Conservation (phyloP, 1,284 basidiomycete species). For the Moniliophthora roreri region DNA sequence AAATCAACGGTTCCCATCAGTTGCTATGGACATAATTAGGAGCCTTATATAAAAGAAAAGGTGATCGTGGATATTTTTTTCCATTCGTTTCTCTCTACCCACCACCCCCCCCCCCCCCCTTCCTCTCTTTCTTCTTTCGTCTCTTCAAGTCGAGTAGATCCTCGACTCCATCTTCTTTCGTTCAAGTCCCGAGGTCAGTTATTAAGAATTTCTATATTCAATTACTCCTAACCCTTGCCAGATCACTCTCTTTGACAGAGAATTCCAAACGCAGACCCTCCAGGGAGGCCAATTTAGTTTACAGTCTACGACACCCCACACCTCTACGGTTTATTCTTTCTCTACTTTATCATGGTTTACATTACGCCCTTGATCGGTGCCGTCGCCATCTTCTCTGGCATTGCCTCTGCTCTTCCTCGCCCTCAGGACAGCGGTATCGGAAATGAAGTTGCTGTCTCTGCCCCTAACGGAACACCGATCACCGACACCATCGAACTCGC, state of each 20-base stretch:
- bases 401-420: constrained; percentile 48
- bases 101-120: constrained; percentile 19
- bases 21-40: too few species aligned
- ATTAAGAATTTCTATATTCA: constrained; percentile 14
- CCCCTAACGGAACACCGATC: constrained; percentile 16
- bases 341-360: constrained; percentile 52
- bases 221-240: constrained; percentile 19
- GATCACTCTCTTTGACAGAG: constrained; percentile 78
- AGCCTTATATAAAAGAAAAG: too few species aligned
- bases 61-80: background rate
- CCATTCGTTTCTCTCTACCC: constrained; percentile 9
- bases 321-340: constrained; percentile 45
- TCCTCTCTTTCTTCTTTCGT: constrained; percentile 37
- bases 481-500: constrained; percentile 19
- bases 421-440: constrained; percentile 43
- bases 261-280: constrained; percentile 48
- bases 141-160: constrained; percentile 61
- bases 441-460: constrained; percentile 32
- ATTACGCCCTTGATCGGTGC: constrained; percentile 51
- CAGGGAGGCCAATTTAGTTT: constrained; percentile 52
- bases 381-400: constrained; percentile 50
- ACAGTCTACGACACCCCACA: constrained; percentile 44
- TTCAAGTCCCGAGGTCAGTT: constrained; percentile 2
- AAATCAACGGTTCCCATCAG: too few species aligned
- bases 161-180: constrained; percentile 38